Conservation (phyloP, 129 eudicot genomes). For the Mikania micrantha region DNA sequence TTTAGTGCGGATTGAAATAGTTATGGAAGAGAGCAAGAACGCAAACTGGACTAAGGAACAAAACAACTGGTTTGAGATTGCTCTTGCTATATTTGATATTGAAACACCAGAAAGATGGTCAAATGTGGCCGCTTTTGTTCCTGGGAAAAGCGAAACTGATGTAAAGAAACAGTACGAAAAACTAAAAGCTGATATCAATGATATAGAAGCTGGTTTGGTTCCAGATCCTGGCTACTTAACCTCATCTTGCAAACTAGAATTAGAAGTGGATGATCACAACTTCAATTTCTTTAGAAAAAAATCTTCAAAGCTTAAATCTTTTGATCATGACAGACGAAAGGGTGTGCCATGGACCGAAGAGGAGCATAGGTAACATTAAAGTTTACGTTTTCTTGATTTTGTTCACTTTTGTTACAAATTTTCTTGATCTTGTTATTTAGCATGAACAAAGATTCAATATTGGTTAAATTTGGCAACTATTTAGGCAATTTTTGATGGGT, state of each 20-base stretch:
- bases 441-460: background rate
- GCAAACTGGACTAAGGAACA: conserved; percentile 75
- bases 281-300: conserved; percentile 40
- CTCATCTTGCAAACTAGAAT: conserved; percentile 49
- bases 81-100: conserved; percentile 65
- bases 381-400: background rate
- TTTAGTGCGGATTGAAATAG: conserved; percentile 12
- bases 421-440: background rate
- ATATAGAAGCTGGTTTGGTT: conserved; percentile 72
- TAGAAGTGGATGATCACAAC: conserved; percentile 36
- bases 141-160: conserved; percentile 78
- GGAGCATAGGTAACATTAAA: conserved; percentile 66
- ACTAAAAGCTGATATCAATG: conserved; percentile 63
- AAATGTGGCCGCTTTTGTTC: conserved; percentile 63
- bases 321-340: conserved; percentile 74
- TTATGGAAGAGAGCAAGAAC: conserved; percentile 42
- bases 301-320: conserved; percentile 36
- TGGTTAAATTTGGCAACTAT: background rate
- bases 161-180: conserved; percentile 71
- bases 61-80: conserved; percentile 82
- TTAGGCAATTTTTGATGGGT: conserved; percentile 74
- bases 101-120: conserved; percentile 79
- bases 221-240: conserved; percentile 55
- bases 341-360: conserved; percentile 99
- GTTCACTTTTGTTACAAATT: background rate